phyloP scores from a whole-genome alignment of 176 grass and related monocot species.

The Rhynchospora tenuis region DNA sequence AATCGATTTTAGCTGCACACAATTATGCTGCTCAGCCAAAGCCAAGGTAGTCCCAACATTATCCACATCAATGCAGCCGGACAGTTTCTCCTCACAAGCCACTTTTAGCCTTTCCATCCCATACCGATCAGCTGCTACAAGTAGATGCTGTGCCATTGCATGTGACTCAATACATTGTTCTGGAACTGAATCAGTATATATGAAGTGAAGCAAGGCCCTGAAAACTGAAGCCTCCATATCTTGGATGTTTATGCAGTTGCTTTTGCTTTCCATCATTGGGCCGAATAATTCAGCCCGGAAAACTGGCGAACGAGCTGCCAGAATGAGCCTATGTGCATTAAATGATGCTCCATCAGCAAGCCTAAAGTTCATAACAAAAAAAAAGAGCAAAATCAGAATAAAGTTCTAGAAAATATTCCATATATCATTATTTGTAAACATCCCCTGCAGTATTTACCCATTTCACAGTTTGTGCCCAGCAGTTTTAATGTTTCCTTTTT shows the following conservation, averaged over 20 bases:
- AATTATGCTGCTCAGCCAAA: conserved; percentile 22
- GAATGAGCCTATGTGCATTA: conserved; percentile 21
- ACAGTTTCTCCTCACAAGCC: conserved; percentile 20
- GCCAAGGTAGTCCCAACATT: conserved; percentile 11
- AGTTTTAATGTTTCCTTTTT: neutral
- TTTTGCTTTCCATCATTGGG: conserved; percentile 18
- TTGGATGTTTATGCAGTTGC: neutral
- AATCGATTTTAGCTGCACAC: conserved; percentile 8
- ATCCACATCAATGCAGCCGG: neutral
- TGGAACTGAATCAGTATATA: conserved; percentile 16
- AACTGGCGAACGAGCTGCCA: conserved; percentile 14
- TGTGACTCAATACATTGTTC: conserved; percentile 11
- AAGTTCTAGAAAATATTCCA: neutral
- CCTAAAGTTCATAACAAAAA: neutral
- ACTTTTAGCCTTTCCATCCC: conserved; percentile 13
- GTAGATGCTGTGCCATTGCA: conserved; percentile 14
- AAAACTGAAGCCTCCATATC: conserved; percentile 19
- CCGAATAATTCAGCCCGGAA: conserved; percentile 14
- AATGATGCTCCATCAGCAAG: conserved; percentile 7
- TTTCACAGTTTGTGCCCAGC: neutral
- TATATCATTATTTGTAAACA: neutral
- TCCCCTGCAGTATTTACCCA: neutral
- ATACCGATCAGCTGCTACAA: conserved; percentile 19
- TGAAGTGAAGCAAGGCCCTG: conserved; percentile 13
- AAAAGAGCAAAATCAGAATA: neutral